Percentiles rank a stretch among this genome's conserved stretches.
Conservation (phyloP, 768 basidiomycete species). For the Multifurca ochricompacta region DNA sequence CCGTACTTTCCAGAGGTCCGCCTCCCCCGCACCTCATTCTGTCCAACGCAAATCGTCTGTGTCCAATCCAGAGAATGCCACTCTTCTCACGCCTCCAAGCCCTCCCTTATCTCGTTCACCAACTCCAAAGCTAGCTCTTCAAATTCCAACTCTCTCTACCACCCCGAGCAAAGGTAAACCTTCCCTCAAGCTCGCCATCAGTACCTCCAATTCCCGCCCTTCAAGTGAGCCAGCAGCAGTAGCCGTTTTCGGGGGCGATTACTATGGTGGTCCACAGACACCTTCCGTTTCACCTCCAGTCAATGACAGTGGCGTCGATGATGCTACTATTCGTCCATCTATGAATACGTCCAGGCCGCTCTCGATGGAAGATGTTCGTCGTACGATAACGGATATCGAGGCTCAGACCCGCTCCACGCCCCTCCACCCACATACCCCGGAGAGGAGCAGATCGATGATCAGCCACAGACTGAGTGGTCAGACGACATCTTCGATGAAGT, state of each 20-base stretch:
- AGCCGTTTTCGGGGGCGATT: conserved; percentile 15
- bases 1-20: conserved; percentile 35
- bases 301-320: conserved; percentile 31
- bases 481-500: conserved; percentile 73
- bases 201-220: conserved; percentile 2
- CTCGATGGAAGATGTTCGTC: conserved; percentile 23
- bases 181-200: conserved; percentile 20
- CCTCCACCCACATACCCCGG: conserved; percentile 24
- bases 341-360: conserved; percentile 17
- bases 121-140: conserved; percentile 28
- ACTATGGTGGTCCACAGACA: conserved; percentile 21
- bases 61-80: conserved; percentile 14
- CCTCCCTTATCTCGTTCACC: conserved; percentile 23
- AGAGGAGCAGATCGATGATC: conserved; percentile 30
- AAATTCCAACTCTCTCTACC: conserved; percentile 23
- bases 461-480: conserved; percentile 40
- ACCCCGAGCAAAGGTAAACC: conserved; percentile 18
- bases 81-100: conserved; percentile 16
- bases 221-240: background rate
- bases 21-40: conserved; percentile 33
- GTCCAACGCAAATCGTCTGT: conserved; percentile 30
- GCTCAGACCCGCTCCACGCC: conserved; percentile 33
- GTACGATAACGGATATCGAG: conserved; percentile 23
- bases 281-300: conserved; percentile 15
- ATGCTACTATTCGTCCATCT: conserved; percentile 37